Evolutionary conservation across 768 basidiomycete genomes (phyloP).

Genomic region (Rhizopogon vulgaris): DNA sequence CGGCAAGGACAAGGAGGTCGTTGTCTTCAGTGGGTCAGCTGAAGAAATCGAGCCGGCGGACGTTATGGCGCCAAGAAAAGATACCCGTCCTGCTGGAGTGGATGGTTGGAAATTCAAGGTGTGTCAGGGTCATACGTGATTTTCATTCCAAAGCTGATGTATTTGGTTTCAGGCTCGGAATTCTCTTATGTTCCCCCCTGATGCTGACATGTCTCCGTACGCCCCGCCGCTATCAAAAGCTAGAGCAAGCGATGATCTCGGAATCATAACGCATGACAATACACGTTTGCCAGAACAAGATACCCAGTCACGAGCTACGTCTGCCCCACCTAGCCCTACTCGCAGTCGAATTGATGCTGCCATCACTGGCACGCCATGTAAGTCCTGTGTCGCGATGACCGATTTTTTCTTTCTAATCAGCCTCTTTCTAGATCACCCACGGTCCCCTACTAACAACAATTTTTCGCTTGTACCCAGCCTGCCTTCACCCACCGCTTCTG

Average conservation of each 20-base stretch:
- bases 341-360: conserved; percentile 88
- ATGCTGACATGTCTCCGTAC: conserved; percentile 82
- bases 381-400: conserved; percentile 19
- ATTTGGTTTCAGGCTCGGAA: conserved; percentile 66
- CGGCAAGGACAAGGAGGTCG: conserved; percentile 18
- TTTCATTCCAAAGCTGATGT: conserved; percentile 3
- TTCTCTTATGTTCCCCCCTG: conserved; percentile 91
- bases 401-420: conserved; percentile 7
- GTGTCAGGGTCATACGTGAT: conserved; percentile 7
- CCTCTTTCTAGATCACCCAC: conserved; percentile 49
- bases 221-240: conserved; percentile 33
- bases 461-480: conserved; percentile 80
- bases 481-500: conserved; percentile 80
- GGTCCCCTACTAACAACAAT: conserved; percentile 44
- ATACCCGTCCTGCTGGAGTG: conserved; percentile 63
- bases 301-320: conserved; percentile 34
- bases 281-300: conserved; percentile 80
- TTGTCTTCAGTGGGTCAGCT: conserved; percentile 15
- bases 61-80: conserved; percentile 78
- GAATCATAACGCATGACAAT: conserved; percentile 68
- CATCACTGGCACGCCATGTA: conserved; percentile 88
- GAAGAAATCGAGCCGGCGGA: conserved; percentile 37
- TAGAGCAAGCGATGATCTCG: conserved; percentile 39
- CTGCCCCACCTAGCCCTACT: conserved; percentile 82
- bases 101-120: conserved; percentile 85